Base-by-base conservation (phyloP, 2,329 filamentous ascomycete genomes). In the Aspergillus sergii region DNA sequence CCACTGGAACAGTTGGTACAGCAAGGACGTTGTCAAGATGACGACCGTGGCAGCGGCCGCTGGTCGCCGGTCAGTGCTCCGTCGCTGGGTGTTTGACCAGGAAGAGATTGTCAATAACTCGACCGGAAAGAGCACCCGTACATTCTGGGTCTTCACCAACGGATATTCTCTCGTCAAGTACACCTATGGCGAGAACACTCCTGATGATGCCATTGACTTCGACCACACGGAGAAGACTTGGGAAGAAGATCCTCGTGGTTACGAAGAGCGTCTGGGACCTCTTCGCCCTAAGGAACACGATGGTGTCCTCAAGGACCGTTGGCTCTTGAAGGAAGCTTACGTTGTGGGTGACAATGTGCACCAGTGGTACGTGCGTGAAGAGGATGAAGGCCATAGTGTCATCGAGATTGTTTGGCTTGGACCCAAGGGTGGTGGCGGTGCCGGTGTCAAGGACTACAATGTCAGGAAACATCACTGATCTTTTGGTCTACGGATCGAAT, bases 1-100 rank as follows among this genome's bases (percentile, higher is more conserved):
- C 69, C 79, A 81, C 68, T 81, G 79, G 78, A 77, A 75, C 68
- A 79, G 75, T 46, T 81, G 79, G 79, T 80, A 79, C 66, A 74
- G 69, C 60, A 79, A 79, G 73, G 79, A 81, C 61, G 79, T 81
- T 4, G 76, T 80, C 39, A 79, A 79, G 70, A 81, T 81, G 78
- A 76, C 73, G 62, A 73, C 79, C 23, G 78, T 80, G 16, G 63
- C 77, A 23, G 77, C 77, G 26, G 76, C 74, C 34, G 78, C 78
- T 1, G 79, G 79, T 50, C 76, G 78, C 39, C 72, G 74, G 50
- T 80, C 78, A 2, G 74, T 81, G 39, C 73, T 81, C n/a, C 76
- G 79, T 53, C 77, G 79, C 62, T 81, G 79, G 78, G 74, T 79
- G 53, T 80, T 81, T 54, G 78, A 80, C 65, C 77, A 80, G 65